phyloP scores from a whole-genome alignment of 1,139 yeast species.

The Hanseniaspora uvarum region DNA sequence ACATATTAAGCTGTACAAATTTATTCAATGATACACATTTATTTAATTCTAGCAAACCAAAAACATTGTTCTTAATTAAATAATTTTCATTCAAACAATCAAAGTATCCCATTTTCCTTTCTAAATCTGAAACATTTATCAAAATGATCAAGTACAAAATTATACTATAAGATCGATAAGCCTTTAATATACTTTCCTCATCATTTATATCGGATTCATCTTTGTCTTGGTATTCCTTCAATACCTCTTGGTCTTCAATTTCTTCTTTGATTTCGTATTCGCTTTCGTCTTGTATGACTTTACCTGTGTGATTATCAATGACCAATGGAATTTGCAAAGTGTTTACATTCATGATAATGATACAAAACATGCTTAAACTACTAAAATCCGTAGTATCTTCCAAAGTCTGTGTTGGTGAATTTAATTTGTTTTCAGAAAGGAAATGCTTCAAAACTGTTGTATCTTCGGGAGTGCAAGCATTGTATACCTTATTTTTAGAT shows the following conservation, averaged over 20 bases:
- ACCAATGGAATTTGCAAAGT: neutral
- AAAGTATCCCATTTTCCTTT: neutral
- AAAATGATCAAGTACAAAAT: conserved; percentile 1
- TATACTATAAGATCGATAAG: neutral
- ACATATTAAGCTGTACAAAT: neutral
- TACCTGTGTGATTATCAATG: neutral
- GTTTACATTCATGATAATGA: neutral
- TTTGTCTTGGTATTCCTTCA: neutral
- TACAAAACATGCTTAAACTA: neutral
- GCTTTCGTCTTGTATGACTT: neutral
- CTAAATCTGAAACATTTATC: neutral
- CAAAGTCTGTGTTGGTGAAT: neutral
- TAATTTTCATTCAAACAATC: neutral
- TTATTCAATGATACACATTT: conserved; percentile 1
- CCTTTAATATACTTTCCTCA: neutral
- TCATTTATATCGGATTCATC: neutral
- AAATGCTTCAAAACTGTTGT: neutral
- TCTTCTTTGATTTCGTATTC: neutral
- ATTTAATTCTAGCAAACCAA: neutral
- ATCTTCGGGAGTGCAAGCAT: conserved; percentile 8
- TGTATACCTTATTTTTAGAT: neutral
- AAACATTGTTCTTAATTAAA: neutral
- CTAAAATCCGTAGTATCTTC: neutral
- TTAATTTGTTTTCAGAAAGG: neutral
- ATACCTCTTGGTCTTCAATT: neutral